Base-by-base conservation (phyloP, 108 stramenopile species). In the Pseudonitzschia multistriata region DNA sequence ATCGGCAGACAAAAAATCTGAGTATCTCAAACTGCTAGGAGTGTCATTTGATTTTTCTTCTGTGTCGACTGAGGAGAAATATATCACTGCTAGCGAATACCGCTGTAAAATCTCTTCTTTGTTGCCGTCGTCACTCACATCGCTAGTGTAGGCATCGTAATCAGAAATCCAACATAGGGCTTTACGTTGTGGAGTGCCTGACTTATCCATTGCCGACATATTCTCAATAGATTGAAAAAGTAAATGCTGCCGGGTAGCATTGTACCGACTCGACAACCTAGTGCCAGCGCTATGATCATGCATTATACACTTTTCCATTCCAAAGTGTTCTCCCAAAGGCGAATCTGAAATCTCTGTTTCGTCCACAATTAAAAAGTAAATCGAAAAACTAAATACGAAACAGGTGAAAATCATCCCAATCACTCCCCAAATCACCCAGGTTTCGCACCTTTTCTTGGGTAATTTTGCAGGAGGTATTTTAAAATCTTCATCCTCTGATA, bases 81-180 rank as follows among this genome's bases (percentile, higher is more conserved):
- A 74, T 5, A 67, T 25, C n/a, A 74, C 66, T 47, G 73, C 73
- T 55, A 74, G 29, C 0, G 73, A 55, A 56, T 74, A 74, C 24
- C 73, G 29, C 34, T 74, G 73, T 13, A 74, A 28, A 1, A 74
- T 49, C 1, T 40, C 65, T 22, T 53, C 42, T 59, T 35, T 60
- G 19, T 25, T 67, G 17, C 30, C 66, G 5, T 40, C 45, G 4
- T 40, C 36, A 5, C 7, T 39, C 31, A 74, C 36, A 30, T 67
- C 73, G 24, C 42, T 19, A 15, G 34, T 47, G 2, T 30, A 52
- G n/a, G 22, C 11, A 35, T 74, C 73, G 17, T 36, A 35, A 14
- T 67, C 66, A 22, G 73, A 40, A 29, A 74, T 42, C 73, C 73
- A 74, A 52, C 73, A 74, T 0, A 67, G n/a, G 15, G 73, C 73